Base-by-base conservation (phyloP, 306 rosid species). In the Gastrolobium villosum region DNA sequence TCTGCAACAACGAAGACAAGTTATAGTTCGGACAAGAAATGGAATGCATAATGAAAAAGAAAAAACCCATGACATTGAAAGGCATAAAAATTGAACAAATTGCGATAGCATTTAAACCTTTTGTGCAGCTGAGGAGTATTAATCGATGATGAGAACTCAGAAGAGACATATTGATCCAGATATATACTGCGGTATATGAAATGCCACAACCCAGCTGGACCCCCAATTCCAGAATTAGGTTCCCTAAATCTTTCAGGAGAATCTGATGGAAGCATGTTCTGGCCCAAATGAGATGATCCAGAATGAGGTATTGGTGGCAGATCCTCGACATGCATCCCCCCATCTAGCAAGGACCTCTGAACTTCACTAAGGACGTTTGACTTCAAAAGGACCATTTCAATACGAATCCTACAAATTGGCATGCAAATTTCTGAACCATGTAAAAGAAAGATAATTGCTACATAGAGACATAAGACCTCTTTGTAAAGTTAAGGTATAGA, bases 151-250 rank as follows among this genome's bases (percentile, higher is more conserved):
- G 97, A 76, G 79, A 95, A 95, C 87, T 91, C 99, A 7, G 97
- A 93, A 62, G 98, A 88, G 20, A 95, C 97, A 56, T 95, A 95
- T 77, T 95, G 99, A 82, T 95, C 97, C 59, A 95, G 81, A 89
- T 76, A 95, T 85, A 95, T 84, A 86, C 99, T 95, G 40, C 96
- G 93, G 78, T 95, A 95, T 15, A 95, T 91, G 82, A 95, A 95
- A 91, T 95, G 97, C 98, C 97, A 95, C 78, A 95, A 88, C 65
- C 99, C 99, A 77, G 93, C 85, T 57, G 98, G 99, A 64, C 99
- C 97, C 4, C 94, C 97, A 50, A 86, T 79, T 10, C 83, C 89
- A 80, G 59, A 83, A 88, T 80, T 74, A 57, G 86, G 54, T 79
- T 89, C 97, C 79, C 70, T 79, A 76, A 93, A 86, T 81, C 90